phyloP scores from a whole-genome alignment of 257 asterid species.

The Forsythia viridissima region DNA sequence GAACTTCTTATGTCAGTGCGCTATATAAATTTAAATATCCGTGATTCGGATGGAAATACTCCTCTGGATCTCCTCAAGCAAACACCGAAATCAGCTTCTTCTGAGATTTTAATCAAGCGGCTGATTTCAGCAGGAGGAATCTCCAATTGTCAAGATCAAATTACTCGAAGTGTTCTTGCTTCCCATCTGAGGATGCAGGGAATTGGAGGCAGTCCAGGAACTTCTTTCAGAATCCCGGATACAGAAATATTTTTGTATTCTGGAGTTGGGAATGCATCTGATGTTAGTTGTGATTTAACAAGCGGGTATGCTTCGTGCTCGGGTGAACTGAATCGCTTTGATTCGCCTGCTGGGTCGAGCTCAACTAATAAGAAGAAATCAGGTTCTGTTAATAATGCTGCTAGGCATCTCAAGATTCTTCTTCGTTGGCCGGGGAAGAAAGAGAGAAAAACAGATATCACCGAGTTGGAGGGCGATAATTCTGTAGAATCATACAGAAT shows the following conservation, averaged over 20 bases:
- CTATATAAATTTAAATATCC: constrained; percentile 51
- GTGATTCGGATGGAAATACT: constrained; percentile 70
- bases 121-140: constrained; percentile 80
- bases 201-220: constrained; percentile 74
- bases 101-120: constrained; percentile 71
- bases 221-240: constrained; percentile 76
- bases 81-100: constrained; percentile 58
- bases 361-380: constrained; percentile 37
- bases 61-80: constrained; percentile 74
- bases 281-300: constrained; percentile 36
- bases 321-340: constrained; percentile 47
- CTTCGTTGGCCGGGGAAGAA: constrained; percentile 48
- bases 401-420: constrained; percentile 52
- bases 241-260: constrained; percentile 63
- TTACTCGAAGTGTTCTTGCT: constrained; percentile 43
- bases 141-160: constrained; percentile 40
- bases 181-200: constrained; percentile 65
- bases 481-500: constrained; percentile 37
- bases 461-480: constrained; percentile 34
- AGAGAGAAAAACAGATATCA: constrained; percentile 21
- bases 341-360: constrained; percentile 25
- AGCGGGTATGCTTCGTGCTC: constrained; percentile 48
- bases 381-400: constrained; percentile 39
- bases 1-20: constrained; percentile 72
- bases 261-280: constrained; percentile 46